Base-by-base conservation (phyloP, 2,329 filamentous ascomycete genomes). In the Fonsecaea multimorphosa region DNA sequence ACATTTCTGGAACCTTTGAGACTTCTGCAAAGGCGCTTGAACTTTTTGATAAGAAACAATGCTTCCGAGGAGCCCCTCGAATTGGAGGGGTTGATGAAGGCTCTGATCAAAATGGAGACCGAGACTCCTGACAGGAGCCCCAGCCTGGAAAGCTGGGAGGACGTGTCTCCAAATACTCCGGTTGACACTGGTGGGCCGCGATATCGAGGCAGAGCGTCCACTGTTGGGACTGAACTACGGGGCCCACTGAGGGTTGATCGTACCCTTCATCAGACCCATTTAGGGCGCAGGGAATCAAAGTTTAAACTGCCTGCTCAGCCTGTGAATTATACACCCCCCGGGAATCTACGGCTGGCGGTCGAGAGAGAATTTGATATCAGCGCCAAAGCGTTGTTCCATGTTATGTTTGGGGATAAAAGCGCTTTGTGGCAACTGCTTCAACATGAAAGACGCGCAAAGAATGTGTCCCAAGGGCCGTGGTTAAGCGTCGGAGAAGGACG, bases 331-430 rank as follows among this genome's bases (percentile, higher is more conserved):
- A 89, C 92, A 64, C 95, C 95, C 1, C 86, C 90, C 67, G 91
- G 89, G 60, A 93, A 96, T 86, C 87, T 89, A 59, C 84, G 86
- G 69, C 85, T 90, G 70, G 89, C 89, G 7, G 87, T 91, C 0
- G 91, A 96, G 76, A 87, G 91, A 67, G 86, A 92, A 70, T 97
- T 96, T 76, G 91, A 96, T 71, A 89, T 98, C 67, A 96, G 92
- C 68, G 90, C 95, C 54, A 98, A 99, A 77, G 92, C 92, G 0
- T 88, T 97, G 64, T 99, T 98, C 77, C 94, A 98, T 74, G 91
- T 98, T 16, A 85, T 99, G 58, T 99, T 98, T 77, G 95, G 95
- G 40, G 95, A 99, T 78, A 96, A 94, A 79, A 96, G 92, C 76
- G 92, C 93, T 36, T 89, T 98, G 44, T 99, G 97, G 79, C 92